Conservation (phyloP, 148 eudicot species). For the Cornus florida region DNA sequence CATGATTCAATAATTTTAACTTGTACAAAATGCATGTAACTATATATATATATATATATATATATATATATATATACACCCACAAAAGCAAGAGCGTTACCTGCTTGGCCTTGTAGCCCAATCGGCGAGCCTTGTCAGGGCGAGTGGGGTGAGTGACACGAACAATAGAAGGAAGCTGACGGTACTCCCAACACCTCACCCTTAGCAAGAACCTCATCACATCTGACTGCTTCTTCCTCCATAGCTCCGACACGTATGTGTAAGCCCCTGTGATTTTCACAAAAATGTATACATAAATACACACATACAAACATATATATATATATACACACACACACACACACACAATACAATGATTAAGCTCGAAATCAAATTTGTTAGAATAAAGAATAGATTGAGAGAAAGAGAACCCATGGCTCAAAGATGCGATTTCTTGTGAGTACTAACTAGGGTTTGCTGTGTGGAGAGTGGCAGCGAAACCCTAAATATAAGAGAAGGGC, state of each 20-base stretch:
- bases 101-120: constrained; percentile 47
- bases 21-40: not conserved
- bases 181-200: constrained; percentile 46
- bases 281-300: no score
- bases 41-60: not conserved
- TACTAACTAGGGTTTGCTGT: no score
- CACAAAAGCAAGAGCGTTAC: constrained; percentile 3
- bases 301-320: no score
- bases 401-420: no score
- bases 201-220: constrained; percentile 47
- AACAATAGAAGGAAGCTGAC: constrained; percentile 39
- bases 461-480: no score
- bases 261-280: constrained; percentile 28
- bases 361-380: no score
- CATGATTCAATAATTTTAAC: not conserved
- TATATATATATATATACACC: not conserved
- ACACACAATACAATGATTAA: no score
- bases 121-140: constrained; percentile 41
- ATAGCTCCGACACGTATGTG: constrained; percentile 44
- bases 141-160: constrained; percentile 38
- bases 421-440: no score
- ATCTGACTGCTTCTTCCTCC: constrained; percentile 48
- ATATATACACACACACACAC: no score
- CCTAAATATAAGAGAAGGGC: no score
- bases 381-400: no score